Evolutionary conservation across 1,284 basidiomycete genomes (phyloP).

Genomic region (Boletellus dicymbophilus): DNA sequence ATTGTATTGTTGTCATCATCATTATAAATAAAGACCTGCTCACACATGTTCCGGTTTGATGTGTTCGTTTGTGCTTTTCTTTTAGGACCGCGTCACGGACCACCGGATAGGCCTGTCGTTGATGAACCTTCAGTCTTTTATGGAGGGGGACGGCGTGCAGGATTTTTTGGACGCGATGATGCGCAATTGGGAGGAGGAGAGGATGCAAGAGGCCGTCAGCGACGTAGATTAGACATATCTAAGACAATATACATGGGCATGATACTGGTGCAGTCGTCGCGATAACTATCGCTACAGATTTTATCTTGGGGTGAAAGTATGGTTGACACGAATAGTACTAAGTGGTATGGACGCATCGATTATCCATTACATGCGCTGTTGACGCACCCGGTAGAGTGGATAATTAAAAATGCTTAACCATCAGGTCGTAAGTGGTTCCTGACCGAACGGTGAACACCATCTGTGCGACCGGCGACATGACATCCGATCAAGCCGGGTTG

Average conservation of each 20-base stretch:
- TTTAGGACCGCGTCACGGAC: slow-evolving; percentile 89
- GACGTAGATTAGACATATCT: slow-evolving; percentile 15
- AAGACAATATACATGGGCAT: neutral
- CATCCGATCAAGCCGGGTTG: neutral
- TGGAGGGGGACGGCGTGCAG: slow-evolving; percentile 79
- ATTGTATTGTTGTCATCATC: too few relatives aligned
- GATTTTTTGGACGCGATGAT: slow-evolving; percentile 65
- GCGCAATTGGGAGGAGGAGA: slow-evolving; percentile 62
- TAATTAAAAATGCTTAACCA: neutral
- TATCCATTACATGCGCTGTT: too few relatives aligned
- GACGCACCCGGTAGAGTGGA: too few relatives aligned
- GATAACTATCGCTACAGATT: neutral
- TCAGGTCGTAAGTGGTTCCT: too few relatives aligned
- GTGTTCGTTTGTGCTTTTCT: too few relatives aligned
- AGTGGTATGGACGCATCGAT: too few relatives aligned
- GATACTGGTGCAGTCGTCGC: neutral
- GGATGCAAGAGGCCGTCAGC: slow-evolving; percentile 68
- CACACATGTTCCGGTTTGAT: too few relatives aligned
- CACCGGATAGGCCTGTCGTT: slow-evolving; percentile 83
- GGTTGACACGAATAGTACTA: neutral
- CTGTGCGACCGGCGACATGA: too few relatives aligned
- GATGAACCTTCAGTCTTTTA: slow-evolving; percentile 70
- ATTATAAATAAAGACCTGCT: too few relatives aligned
- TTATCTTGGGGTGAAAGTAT: neutral
- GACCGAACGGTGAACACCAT: too few relatives aligned